Evolutionary conservation across 352 stramenopile genomes (phyloP).

Genomic region (Pythium aquatile): DNA sequence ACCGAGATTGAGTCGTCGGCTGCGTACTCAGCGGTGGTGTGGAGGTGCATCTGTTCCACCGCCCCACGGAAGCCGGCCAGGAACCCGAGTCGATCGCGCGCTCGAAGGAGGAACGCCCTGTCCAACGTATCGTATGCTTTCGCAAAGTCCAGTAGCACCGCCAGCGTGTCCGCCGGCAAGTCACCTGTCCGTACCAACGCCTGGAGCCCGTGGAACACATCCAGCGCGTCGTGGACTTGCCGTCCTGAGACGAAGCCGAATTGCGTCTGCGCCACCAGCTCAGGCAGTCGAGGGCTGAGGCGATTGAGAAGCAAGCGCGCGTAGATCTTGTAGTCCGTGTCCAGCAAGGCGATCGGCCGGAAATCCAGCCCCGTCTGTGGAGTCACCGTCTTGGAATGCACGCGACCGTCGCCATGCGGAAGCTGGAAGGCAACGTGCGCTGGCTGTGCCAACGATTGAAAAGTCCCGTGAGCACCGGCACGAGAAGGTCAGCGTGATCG

Average conservation of each 20-base stretch:
- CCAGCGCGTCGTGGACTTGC: neutral
- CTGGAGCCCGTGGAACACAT: neutral
- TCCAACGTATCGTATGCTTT: conserved; percentile 14
- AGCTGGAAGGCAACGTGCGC: neutral
- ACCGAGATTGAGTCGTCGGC: neutral
- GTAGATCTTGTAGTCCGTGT: conserved; percentile 11
- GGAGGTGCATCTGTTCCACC: neutral
- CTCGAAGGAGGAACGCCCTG: neutral
- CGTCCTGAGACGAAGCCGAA: neutral
- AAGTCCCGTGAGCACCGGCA: neutral
- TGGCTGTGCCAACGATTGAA: neutral
- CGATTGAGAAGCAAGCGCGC: neutral
- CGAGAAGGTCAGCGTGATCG: neutral
- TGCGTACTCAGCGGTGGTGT: neutral
- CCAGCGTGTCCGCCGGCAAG: neutral
- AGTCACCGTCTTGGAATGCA: conserved; percentile 5
- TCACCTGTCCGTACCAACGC: neutral
- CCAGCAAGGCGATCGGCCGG: neutral
- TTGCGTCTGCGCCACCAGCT: neutral
- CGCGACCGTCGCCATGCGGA: neutral
- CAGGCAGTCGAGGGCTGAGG: neutral
- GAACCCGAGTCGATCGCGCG: neutral
- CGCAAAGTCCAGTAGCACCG: conserved; percentile 4
- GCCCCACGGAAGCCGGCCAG: neutral
- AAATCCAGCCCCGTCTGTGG: neutral